Conservation (phyloP, 2,329 filamentous ascomycete genomes). For the Aspergillus vadensis region DNA sequence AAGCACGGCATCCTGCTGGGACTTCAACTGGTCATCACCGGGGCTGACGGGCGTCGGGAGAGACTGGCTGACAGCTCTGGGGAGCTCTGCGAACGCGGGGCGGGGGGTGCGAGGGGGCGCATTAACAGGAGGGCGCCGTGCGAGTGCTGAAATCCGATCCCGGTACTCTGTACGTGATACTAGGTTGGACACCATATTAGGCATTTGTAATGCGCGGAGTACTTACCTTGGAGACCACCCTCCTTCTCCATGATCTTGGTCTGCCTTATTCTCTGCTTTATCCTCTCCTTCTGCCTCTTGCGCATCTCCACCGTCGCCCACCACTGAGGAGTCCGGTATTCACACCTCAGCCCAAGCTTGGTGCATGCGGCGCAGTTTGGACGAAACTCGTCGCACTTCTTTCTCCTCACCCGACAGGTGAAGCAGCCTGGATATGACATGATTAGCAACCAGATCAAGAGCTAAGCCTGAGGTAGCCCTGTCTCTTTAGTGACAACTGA, state of each 20-base stretch:
- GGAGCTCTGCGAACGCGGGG: neutral
- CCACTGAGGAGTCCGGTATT: conserved; percentile 95
- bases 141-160: neutral
- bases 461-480: neutral
- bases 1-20: neutral
- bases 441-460: neutral
- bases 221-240: conserved; percentile 49
- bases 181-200: neutral
- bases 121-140: neutral
- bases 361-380: conserved; percentile 63
- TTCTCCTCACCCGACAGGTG: conserved; percentile 65
- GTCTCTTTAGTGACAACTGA: too few species aligned
- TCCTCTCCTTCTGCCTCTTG: conserved; percentile 82
- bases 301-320: conserved; percentile 90
- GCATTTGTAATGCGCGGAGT: neutral
- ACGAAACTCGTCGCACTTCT: conserved; percentile 69
- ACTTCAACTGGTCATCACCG: neutral
- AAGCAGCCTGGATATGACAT: conserved; percentile 57
- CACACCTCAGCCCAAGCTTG: conserved; percentile 78
- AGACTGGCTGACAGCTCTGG: neutral
- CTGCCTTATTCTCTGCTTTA: conserved; percentile 95
- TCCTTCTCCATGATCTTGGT: conserved; percentile 91
- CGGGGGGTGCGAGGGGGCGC: too few species aligned
- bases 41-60: neutral
- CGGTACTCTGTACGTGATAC: neutral